Evolutionary conservation across 352 stramenopile genomes (phyloP).

Genomic region (Globisporangium radiosum): DNA sequence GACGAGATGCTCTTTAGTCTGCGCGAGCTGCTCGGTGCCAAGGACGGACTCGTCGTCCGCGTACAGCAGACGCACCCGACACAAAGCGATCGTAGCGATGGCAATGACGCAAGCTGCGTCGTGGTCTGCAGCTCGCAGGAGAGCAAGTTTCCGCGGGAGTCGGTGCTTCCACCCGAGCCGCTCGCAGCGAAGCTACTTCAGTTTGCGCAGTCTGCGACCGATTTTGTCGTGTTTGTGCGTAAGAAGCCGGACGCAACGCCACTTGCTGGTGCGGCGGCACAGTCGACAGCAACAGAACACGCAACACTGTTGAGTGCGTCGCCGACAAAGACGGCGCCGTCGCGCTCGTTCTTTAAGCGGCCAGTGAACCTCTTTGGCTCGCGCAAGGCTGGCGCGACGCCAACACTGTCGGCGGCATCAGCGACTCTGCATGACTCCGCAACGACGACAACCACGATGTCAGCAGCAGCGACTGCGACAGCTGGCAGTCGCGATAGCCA

Average conservation of each 20-base stretch:
- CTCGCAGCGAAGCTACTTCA: constrained; percentile 27
- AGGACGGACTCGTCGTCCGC: constrained; percentile 32
- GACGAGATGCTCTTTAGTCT: constrained; percentile 37
- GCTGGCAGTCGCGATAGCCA: too few relatives aligned
- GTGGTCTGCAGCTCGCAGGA: constrained; percentile 27
- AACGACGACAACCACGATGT: neutral
- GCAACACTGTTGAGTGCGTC: too few relatives aligned
- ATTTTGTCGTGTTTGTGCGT: constrained; percentile 10
- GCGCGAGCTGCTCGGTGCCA: constrained; percentile 36
- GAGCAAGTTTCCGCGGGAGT: constrained; percentile 17
- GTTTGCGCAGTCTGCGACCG: constrained; percentile 19
- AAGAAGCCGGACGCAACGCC: constrained; percentile 9
- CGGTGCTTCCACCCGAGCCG: constrained; percentile 13
- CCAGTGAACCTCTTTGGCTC: constrained; percentile 17
- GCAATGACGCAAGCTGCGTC: neutral
- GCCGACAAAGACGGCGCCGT: neutral
- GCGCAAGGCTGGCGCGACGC: constrained; percentile 11
- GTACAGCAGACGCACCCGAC: constrained; percentile 9
- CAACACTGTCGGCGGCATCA: neutral
- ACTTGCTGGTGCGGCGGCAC: neutral
- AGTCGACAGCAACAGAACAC: neutral
- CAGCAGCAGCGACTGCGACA: neutral
- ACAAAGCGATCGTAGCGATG: neutral
- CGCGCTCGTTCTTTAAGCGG: constrained; percentile 23
- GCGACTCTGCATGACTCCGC: too few relatives aligned